A percentile compares a stretch with the other conserved stretches of the same genome.
These are phyloP conservation scores for Rhizopogon roseolus DNA, from an alignment of 768 basidiomycete genomes.

Conservation along the genomic window DNA sequence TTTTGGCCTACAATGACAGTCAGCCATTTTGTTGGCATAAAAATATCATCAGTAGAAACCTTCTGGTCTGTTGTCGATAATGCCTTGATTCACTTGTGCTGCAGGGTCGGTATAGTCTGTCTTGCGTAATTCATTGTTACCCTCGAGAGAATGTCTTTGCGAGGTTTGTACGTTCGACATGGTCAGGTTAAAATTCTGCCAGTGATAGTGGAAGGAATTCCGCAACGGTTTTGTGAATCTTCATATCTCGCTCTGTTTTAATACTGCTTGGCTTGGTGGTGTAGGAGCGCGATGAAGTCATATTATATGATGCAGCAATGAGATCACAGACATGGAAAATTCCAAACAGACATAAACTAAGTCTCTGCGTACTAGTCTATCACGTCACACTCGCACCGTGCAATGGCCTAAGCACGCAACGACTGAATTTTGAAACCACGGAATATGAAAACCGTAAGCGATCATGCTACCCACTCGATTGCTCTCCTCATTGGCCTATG, in stretches of 20 bases:
- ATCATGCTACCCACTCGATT: too few relatives aligned
- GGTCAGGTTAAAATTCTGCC: background rate
- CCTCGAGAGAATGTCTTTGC: conserved; percentile 15
- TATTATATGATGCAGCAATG: background rate
- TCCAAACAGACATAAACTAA: too few relatives aligned
- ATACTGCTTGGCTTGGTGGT: background rate
- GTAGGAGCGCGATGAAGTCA: background rate
- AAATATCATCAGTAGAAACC: conserved; percentile 1
- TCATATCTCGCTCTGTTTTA: background rate
- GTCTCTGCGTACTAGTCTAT: too few relatives aligned
- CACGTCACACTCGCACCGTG: too few relatives aligned
- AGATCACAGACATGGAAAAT: background rate
- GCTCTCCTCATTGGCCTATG: too few relatives aligned
- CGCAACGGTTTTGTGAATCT: background rate
- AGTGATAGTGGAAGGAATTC: background rate
- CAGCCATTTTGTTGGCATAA: too few relatives aligned
- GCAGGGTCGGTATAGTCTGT: conserved; percentile 13
- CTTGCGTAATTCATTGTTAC: conserved; percentile 10
- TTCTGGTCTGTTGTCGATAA: conserved; percentile 17
- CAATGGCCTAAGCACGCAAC: too few relatives aligned
- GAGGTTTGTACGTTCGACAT: conserved; percentile 10
- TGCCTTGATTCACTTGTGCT: conserved; percentile 10
- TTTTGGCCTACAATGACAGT: conserved; percentile 7
- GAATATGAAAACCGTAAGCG: too few relatives aligned
- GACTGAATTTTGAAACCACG: too few relatives aligned